Evolutionary conservation across 2,329 filamentous ascomycete genomes (phyloP).

Genomic region (Nectriaceae sp.): DNA sequence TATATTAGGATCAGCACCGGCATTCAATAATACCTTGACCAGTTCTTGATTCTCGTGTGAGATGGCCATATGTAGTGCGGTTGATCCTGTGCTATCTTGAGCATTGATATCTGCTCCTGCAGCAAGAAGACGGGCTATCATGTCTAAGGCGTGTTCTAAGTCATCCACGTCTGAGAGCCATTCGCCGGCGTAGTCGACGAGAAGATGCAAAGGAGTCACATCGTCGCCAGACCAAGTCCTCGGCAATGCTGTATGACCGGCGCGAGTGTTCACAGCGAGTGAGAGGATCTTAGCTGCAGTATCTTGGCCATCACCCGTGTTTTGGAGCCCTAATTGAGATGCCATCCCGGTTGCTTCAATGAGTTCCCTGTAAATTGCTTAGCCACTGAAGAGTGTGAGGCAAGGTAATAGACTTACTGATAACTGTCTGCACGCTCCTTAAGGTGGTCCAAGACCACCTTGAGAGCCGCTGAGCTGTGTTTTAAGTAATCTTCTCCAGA

Average conservation of each 20-base stretch:
- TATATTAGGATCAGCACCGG: conserved; percentile 20
- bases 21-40: conserved; percentile 12
- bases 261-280: conserved; percentile 15
- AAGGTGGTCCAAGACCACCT: conserved; percentile 18
- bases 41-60: not conserved
- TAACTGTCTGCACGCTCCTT: conserved; percentile 15
- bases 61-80: conserved; percentile 16
- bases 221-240: conserved; percentile 1
- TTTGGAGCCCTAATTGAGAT: not conserved
- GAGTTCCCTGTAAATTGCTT: conserved; percentile 18
- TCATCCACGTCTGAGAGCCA: not conserved
- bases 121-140: conserved; percentile 12
- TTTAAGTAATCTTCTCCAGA: not conserved
- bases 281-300: conserved; percentile 10
- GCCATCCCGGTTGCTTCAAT: conserved; percentile 12
- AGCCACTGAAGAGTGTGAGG: not conserved
- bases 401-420: conserved; percentile 24
- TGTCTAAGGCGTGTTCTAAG: not conserved
- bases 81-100: conserved; percentile 11
- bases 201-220: conserved; percentile 12
- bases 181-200: conserved; percentile 3
- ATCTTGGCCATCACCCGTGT: not conserved
- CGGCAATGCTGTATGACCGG: not conserved
- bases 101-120: conserved; percentile 20
- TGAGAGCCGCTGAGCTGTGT: too few species aligned